A percentile compares a stretch with the other conserved stretches of the same genome.
Conservation (phyloP, 1,284 basidiomycete genomes). For the Clitocybe nebularis region DNA sequence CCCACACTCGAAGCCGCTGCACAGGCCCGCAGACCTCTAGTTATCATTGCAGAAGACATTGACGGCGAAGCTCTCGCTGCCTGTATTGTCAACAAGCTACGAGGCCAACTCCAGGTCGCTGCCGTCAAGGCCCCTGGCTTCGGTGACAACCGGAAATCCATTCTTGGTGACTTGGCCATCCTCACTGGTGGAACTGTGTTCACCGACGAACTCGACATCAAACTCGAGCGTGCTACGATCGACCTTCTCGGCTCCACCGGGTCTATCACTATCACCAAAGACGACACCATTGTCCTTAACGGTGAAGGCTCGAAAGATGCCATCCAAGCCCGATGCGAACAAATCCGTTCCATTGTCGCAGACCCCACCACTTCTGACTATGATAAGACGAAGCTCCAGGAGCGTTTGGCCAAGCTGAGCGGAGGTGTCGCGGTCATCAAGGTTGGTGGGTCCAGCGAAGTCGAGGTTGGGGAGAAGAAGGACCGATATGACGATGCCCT, state of each 20-base stretch:
- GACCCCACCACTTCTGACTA: constrained; percentile 90
- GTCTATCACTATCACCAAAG: constrained; percentile 94
- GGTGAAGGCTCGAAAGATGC: constrained; percentile 86
- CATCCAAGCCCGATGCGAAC: constrained; percentile 90
- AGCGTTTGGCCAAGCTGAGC: constrained; percentile 92
- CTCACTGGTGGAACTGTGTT: constrained; percentile 97
- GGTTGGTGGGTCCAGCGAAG: constrained; percentile 91
- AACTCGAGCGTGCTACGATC: constrained; percentile 87
- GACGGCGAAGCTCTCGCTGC: constrained; percentile 98
- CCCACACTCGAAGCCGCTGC: constrained; percentile 92
- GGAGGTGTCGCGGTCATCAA: constrained; percentile 99
- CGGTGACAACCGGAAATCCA: constrained; percentile 98
- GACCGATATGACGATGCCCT: constrained; percentile 98
- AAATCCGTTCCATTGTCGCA: constrained; percentile 83
- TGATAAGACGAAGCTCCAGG: constrained; percentile 94
- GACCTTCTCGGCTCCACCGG: constrained; percentile 93
- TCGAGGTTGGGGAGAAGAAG: constrained; percentile 99
- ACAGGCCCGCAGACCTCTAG: constrained; percentile 85
- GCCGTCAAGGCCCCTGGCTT: constrained; percentile 98
- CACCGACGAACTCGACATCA: constrained; percentile 97
- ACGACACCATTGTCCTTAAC: constrained; percentile 96
- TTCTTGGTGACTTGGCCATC: constrained; percentile 95
- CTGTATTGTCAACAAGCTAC: constrained; percentile 98
- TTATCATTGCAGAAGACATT: constrained; percentile 97
- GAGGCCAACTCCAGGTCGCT: constrained; percentile 89